Conservation (phyloP, 2,329 filamentous ascomycete genomes). For the Chrysoporthe austroafricana region DNA sequence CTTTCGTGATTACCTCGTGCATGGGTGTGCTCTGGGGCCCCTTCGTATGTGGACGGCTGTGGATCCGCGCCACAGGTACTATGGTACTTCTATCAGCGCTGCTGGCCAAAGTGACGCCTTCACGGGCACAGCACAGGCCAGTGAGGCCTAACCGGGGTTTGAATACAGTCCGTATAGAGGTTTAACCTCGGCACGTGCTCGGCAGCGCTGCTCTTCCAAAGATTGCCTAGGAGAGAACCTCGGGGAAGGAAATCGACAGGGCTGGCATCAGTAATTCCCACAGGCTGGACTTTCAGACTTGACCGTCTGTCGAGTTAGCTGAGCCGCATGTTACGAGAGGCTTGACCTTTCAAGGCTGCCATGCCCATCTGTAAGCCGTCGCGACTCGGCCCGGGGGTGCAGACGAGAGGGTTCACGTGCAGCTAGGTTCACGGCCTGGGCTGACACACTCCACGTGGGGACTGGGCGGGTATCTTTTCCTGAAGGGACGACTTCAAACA, state of each 20-base stretch:
- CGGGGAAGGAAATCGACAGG: not conserved
- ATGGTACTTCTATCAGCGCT: no score
- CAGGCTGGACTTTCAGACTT: conserved; percentile 4
- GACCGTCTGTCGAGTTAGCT: not conserved
- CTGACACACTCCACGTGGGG: not conserved
- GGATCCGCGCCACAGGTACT: no score
- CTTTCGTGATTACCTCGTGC: conserved; percentile 12
- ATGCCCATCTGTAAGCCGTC: not conserved
- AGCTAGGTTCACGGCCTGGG: not conserved
- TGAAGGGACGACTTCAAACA: conserved; percentile 4
- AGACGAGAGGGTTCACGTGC: not conserved
- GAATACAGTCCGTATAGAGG: no score
- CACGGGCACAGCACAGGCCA: no score
- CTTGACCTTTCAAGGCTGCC: not conserved
- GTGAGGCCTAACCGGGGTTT: no score
- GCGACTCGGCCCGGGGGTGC: not conserved
- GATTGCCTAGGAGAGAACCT: not conserved
- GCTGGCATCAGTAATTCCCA: not conserved
- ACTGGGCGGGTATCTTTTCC: not conserved
- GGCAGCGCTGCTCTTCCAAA: not conserved
- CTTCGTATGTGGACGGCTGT: no score
- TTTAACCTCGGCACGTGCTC: not conserved
- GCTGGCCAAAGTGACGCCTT: no score
- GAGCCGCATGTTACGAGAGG: not conserved
- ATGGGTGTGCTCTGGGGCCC: no score